A percentile compares a stretch with the other conserved stretches of the same genome.
These are phyloP conservation scores for Corchorus olitorius DNA, from an alignment of 345 rosid genomes.

Conservation along the genomic window DNA sequence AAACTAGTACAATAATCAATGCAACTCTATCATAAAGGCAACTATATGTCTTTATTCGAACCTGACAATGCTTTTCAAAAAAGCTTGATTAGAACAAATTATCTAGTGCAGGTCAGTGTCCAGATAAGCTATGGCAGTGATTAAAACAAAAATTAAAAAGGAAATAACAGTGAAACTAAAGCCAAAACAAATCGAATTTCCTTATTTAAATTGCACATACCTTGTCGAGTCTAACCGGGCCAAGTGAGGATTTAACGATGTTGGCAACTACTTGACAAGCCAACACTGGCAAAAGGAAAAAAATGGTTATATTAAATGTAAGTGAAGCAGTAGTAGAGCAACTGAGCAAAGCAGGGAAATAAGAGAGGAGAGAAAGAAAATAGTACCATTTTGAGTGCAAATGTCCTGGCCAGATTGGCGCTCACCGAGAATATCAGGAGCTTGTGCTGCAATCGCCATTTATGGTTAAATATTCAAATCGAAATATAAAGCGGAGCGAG, in stretches of 20 bases:
- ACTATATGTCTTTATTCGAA: constrained; percentile 26
- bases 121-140: constrained; percentile 21
- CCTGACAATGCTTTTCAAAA: constrained; percentile 80
- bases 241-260: constrained; percentile 91
- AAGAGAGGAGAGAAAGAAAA: neutral
- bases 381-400: constrained; percentile 86
- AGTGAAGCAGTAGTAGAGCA: neutral
- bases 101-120: constrained; percentile 67
- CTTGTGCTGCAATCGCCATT: constrained; percentile 64
- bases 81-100: constrained; percentile 59
- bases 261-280: constrained; percentile 96
- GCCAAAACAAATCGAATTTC: too few species aligned
- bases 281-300: constrained; percentile 46
- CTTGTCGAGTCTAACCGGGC: constrained; percentile 98
- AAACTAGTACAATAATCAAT: neutral
- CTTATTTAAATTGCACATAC: constrained; percentile 27
- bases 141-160: too few species aligned
- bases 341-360: neutral
- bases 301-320: neutral
- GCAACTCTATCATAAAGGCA: neutral
- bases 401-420: constrained; percentile 95
- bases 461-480: neutral
- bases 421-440: constrained; percentile 87
- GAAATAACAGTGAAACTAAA: too few species aligned
- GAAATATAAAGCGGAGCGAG: neutral